Conservation (phyloP, 1,284 basidiomycete species). For the Boletellus deceptivus region DNA sequence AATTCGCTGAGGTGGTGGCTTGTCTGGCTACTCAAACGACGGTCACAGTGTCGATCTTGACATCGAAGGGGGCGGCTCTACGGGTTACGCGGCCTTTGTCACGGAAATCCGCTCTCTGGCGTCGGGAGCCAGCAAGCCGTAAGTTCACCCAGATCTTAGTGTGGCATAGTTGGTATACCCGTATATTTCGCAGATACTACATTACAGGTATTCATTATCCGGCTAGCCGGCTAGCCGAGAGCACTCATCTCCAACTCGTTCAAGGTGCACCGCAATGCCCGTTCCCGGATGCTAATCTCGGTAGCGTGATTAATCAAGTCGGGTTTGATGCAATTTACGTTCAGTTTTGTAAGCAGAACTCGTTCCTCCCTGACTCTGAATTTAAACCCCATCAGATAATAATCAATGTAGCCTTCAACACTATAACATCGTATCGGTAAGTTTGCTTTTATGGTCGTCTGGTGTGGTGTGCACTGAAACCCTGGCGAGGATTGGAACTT, state of each 20-base stretch:
- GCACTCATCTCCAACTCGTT: neutral
- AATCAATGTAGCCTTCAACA: constrained; percentile 55
- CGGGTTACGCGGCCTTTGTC: constrained; percentile 55
- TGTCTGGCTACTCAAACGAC: neutral
- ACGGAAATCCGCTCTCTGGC: constrained; percentile 48
- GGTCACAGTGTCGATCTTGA: constrained; percentile 57
- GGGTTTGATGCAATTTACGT: constrained; percentile 65
- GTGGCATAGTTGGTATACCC: no score
- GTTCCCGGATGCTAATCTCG: constrained; percentile 59
- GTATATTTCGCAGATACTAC: constrained; percentile 45
- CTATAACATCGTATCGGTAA: constrained; percentile 42
- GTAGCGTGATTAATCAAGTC: constrained; percentile 51
- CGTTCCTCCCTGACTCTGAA: neutral
- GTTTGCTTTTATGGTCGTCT: constrained; percentile 8
- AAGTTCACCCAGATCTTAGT: constrained; percentile 11
- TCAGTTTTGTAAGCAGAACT: constrained; percentile 46
- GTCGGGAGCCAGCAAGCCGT: constrained; percentile 51
- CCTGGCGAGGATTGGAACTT: constrained; percentile 51
- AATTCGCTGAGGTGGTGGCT: constrained; percentile 7
- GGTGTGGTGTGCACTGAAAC: neutral
- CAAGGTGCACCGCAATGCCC: constrained; percentile 58
- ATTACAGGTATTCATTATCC: constrained; percentile 41
- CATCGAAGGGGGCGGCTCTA: constrained; percentile 58
- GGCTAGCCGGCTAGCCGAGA: neutral
- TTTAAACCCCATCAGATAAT: constrained; percentile 39